Base-by-base conservation (phyloP, 345 rosid species). In the Heritiera littoralis region DNA sequence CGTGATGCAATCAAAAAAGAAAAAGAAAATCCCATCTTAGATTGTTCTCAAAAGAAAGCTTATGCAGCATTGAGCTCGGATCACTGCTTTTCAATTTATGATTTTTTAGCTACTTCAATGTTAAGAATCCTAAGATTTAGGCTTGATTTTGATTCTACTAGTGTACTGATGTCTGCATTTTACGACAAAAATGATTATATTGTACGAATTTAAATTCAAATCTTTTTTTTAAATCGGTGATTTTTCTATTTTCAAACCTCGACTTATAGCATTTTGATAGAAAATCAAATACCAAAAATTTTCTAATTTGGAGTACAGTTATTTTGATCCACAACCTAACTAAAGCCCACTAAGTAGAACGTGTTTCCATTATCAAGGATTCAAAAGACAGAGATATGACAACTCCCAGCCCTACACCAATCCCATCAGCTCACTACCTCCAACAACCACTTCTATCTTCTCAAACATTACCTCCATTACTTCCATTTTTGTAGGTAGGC, bases 401-500 rank as follows among this genome's bases (percentile, higher is more conserved):
- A 72, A 9, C 64, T 48, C 30, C 63, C 20, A 30, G 54, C 76
- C 76, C 64, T 18, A 52, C 76, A 72, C 64, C 46, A 52, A 54
- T 72, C 60, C 60, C 72, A 67, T 67, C 72, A 67, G 1, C 32
- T 72, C 46, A 72, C 17, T 17, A 9, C 64, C 76, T 35, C 72
- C 61, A 46, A 1, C 18, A 13, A 23, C 0, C 56, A 12, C 20
- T 56, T 48, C 14, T 2, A 49, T 69, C 17, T 15, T 48, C 55
- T 23, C 74, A 6, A 3, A 0, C 11, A 46, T 32, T 32, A 32
- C 67, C 51, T 41, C 51, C 48, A 66, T 15, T 41, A 6, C 12
- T 41, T 18, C 72, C 0, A 35, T 35, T 7, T 2, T 1, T 14
- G 14, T 17, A 35, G 48, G 5, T 15, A 17, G 23, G 5, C 46